Conservation (phyloP, 2,329 filamentous ascomycete species). For the Nannizziopsis arthrosporioides region DNA sequence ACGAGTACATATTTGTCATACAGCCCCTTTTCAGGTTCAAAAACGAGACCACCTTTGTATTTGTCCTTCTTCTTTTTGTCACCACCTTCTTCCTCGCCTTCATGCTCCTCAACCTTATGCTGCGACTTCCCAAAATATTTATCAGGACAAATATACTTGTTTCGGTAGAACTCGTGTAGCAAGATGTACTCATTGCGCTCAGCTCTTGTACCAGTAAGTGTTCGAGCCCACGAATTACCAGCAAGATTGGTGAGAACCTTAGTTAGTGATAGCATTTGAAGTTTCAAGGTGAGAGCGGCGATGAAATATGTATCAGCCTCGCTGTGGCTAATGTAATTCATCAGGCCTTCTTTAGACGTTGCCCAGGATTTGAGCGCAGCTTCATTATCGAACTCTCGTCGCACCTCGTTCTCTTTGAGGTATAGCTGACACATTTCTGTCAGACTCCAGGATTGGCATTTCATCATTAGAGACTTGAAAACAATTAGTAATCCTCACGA, state of each 20-base stretch:
- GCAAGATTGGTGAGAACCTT: conserved; percentile 94
- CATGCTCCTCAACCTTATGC: conserved; percentile 60
- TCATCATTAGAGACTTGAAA: conserved; percentile 68
- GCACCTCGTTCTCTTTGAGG: conserved; percentile 57
- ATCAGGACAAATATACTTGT: conserved; percentile 96
- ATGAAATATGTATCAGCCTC: conserved; percentile 95
- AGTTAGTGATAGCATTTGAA: conserved; percentile 85
- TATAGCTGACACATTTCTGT: conserved; percentile 96
- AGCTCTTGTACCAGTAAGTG: conserved; percentile 84
- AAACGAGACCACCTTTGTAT: conserved; percentile 95
- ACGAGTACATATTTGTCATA: conserved; percentile 98
- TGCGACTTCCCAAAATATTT: conserved; percentile 74
- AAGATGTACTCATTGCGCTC: conserved; percentile 99
- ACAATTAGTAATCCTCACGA: conserved; percentile 18
- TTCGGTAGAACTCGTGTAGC: conserved; percentile 88
- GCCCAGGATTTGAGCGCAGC: conserved; percentile 78
- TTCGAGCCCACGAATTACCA: conserved; percentile 96
- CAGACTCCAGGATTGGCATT: conserved; percentile 95
- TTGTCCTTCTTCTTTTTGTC: conserved; percentile 97
- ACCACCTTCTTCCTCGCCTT: conserved; percentile 52
- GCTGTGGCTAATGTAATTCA: conserved; percentile 89
- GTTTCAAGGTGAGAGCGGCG: conserved; percentile 72
- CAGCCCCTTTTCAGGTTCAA: conserved; percentile 91
- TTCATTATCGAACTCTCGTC: conserved; percentile 82
- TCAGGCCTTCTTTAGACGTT: conserved; percentile 65